phyloP scores from a whole-genome alignment of 2,329 filamentous ascomycete genomes.

The Grosmannia clavigera region DNA sequence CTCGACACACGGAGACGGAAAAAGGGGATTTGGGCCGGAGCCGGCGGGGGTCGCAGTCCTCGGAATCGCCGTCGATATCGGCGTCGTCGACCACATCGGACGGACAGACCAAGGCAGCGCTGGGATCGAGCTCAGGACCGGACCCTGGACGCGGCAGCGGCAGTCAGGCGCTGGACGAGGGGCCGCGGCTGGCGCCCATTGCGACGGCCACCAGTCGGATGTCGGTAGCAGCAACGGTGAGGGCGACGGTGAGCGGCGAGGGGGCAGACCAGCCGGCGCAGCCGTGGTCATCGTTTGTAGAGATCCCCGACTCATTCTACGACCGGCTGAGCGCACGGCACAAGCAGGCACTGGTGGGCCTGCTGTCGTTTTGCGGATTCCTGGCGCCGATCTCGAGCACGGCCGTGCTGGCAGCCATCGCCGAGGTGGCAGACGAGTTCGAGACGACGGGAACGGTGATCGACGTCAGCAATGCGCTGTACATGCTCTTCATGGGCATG shows the following conservation, averaged over 20 bases:
- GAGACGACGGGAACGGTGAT: constrained; percentile 49
- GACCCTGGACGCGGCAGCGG: not conserved
- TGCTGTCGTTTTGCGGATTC: constrained; percentile 65
- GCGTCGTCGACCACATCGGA: not conserved
- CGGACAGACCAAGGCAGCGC: not conserved
- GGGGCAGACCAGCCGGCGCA: constrained; percentile 15
- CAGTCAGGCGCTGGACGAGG: not conserved
- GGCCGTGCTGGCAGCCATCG: constrained; percentile 50
- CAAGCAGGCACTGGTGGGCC: constrained; percentile 54
- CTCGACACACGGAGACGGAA: too few species aligned
- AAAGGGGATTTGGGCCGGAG: not conserved
- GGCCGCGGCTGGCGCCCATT: not conserved
- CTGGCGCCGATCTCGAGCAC: constrained; percentile 59
- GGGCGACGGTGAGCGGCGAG: constrained; percentile 14
- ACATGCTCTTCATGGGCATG: constrained; percentile 59
- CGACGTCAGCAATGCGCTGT: constrained; percentile 56
- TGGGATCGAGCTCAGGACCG: not conserved
- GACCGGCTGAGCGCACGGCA: constrained; percentile 46
- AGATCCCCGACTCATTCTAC: constrained; percentile 47
- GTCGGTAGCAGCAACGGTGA: constrained; percentile 9
- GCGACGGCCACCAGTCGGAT: constrained; percentile 2
- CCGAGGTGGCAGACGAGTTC: constrained; percentile 50
- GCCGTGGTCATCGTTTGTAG: constrained; percentile 18
- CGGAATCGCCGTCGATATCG: not conserved
- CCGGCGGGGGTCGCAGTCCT: not conserved